Base-by-base conservation (phyloP, 345 rosid genomes). In the Eucalyptus regnans region DNA sequence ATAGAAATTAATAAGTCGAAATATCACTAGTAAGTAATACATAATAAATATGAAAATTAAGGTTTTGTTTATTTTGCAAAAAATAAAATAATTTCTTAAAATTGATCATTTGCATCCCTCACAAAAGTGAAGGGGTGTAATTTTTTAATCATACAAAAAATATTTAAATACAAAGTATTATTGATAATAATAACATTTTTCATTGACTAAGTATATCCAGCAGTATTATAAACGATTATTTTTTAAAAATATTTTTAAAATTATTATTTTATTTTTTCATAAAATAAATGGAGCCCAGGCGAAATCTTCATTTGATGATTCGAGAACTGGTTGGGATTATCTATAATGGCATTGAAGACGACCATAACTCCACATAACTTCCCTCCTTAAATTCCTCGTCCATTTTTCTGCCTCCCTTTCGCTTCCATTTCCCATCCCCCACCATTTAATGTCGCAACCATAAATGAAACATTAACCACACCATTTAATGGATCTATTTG, bases 401-500 rank as follows among this genome's bases (percentile, higher is more conserved):
- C 46, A 71, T 46, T 51, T 43, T 62, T 62, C 68, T 88, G 86
- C 43, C 56, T 80, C 62, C 37, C 54, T 84, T 46, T 60, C 66
- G 86, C 90, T 83, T 87, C 52, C 85, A 86, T 86, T 46, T 48
- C 27, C n/a, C 50, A 10, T 13, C 68, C 7, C 68, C 68, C 64
- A 9, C 68, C 58, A 87, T 87, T 89, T 87, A 54, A 79, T 90
- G 71, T 89, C 76, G 43, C 44, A 71, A 84, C 64, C 89, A 89
- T 87, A 64, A 85, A 89, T 87, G 87, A 86, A 86, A 51, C 87
- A 86, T 86, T 86, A 50, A 86, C 46, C 86, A 86, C 60, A 50
- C 52, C 86, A 86, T 89, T 88, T 88, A 81, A 66, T 90, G 51
- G 80, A 76, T 90, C 46, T 86, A 79, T 62, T 86, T 51, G 23